Percentiles rank a stretch among this genome's conserved stretches.
These are phyloP conservation scores for Hygrophila difformis DNA, from an alignment of 257 asterid species.

Conservation along the genomic window DNA sequence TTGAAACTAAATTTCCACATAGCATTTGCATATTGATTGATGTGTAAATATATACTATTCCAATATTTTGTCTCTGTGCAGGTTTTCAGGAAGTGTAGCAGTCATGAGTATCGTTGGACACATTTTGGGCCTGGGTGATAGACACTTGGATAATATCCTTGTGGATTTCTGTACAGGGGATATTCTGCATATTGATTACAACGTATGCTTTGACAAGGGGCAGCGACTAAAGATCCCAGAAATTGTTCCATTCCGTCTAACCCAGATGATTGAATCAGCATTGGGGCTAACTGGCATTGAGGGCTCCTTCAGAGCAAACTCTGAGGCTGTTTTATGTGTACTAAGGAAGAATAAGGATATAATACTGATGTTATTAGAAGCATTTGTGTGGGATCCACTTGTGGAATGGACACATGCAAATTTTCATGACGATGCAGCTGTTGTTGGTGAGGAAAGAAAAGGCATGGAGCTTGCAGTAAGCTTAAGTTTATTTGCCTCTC, in stretches of 20 bases:
- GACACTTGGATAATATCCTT: constrained; percentile 97
- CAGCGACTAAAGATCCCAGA: constrained; percentile 91
- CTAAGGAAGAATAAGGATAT: constrained; percentile 91
- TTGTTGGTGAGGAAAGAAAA: constrained; percentile 95
- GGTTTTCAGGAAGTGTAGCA: constrained; percentile 94
- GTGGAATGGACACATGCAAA: constrained; percentile 99
- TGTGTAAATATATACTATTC: constrained; percentile 6
- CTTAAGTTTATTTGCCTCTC: constrained; percentile 93
- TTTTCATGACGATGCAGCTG: constrained; percentile 97
- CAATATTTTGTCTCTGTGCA: constrained; percentile 32
- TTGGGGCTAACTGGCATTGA: constrained; percentile 91
- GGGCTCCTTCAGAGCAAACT: constrained; percentile 88
- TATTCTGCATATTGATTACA: constrained; percentile 93
- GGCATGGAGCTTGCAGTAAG: constrained; percentile 99
- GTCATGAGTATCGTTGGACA: constrained; percentile 97
- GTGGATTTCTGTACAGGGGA: constrained; percentile 90
- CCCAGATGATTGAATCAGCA: constrained; percentile 95
- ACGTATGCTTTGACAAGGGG: constrained; percentile 99
- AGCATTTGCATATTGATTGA: neutral
- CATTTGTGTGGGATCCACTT: constrained; percentile 98
- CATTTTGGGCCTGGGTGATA: constrained; percentile 91
- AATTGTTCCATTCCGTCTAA: constrained; percentile 97
- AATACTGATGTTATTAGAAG: constrained; percentile 84
- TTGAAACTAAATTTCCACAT: no score
- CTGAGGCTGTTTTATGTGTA: constrained; percentile 88